Conservation (phyloP, 441 rosid species). For the Populus trichocarpa region DNA sequence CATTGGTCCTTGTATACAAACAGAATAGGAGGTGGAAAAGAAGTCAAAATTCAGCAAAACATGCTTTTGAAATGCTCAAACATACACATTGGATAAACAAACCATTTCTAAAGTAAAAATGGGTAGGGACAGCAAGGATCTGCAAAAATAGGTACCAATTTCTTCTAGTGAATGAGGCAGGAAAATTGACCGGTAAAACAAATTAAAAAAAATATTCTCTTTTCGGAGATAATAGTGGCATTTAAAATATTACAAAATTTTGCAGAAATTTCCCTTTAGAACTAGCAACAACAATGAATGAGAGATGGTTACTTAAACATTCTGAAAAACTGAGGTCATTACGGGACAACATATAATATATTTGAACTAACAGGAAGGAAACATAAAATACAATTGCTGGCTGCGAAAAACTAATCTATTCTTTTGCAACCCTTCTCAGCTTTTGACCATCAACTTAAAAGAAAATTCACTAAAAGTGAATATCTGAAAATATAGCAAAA, state of each 20-base stretch:
- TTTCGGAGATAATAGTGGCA: not conserved
- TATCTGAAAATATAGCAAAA: not conserved
- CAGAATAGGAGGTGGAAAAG: not conserved
- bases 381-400: not conserved
- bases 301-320: not conserved
- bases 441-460: not conserved
- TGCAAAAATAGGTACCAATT: not conserved
- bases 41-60: not conserved
- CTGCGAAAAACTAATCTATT: not conserved
- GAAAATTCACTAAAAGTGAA: not conserved
- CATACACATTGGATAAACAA: not conserved
- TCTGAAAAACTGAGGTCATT: not conserved
- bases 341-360: not conserved
- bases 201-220: too few species aligned
- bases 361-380: not conserved
- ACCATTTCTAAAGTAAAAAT: not conserved
- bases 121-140: not conserved
- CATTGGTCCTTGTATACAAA: not conserved
- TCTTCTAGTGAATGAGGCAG: not conserved
- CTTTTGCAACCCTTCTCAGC: not conserved
- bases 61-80: not conserved
- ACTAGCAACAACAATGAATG: not conserved
- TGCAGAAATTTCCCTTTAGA: not conserved
- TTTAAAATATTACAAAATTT: too few species aligned
- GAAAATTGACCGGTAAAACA: not conserved